Base-by-base conservation (phyloP, 2,329 filamentous ascomycete species). In the Trichoderma sp. region DNA sequence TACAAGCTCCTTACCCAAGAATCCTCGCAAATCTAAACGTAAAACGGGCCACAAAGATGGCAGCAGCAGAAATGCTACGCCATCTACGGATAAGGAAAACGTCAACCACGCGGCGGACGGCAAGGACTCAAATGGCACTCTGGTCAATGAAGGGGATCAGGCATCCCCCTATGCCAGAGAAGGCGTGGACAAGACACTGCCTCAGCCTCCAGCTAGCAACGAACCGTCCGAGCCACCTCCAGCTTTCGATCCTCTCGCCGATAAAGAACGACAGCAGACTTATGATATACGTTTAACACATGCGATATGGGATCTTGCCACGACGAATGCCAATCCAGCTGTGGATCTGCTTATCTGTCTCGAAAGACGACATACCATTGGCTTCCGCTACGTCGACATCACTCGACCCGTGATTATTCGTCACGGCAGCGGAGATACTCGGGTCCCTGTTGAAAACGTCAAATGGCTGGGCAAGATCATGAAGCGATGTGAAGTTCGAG, bases 321-420 rank as follows among this genome's bases (percentile, higher is more conserved):
- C 95, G 0, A 91, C 91, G 0, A 92, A 94, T 61, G 94, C 94
- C 2, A 98, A 99, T 77, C 96, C 96, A 0, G 95, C 96, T 0
- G 93, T 97, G 0, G 96, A 99, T 79, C 83, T 99, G 21, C 84
- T 99, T 0, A 92, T 97, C 6, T 99, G 96, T 77, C 85, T 99
- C 1, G 96, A 99, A 79, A 89, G 96, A 27, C 88, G 92, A 33
- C 93, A 97, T 75, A 90, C 92, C 0, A 97, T 99, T 74, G 96
- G 96, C 0, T 99, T 99, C 82, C 89, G 94, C 61, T 99, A 99
- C 77, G 95, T 97, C 21, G 96, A 99, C 77, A 97, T 99, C 73
- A 96, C 92, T 6, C 88, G 94, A 10, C 88, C 93, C 0, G 92
- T 98, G 0, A 91, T 97, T 29, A 97, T 99, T 72, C 95, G 97